A percentile compares a stretch with the other conserved stretches of the same genome.
These are phyloP conservation scores for Phaseolus coccineus DNA, from an alignment of 331 rosid genomes.

Conservation along the genomic window DNA sequence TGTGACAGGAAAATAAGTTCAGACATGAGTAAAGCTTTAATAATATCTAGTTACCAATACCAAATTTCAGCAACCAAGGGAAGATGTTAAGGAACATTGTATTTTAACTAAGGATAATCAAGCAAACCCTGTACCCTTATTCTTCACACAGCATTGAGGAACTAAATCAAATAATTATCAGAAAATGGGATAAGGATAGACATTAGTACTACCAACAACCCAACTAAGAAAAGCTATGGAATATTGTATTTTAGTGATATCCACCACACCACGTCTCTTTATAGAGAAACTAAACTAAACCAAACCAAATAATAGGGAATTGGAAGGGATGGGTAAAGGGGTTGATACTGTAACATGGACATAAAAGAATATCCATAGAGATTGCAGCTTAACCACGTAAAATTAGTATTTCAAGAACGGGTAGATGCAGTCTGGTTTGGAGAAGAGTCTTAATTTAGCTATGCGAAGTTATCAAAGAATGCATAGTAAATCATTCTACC, in stretches of 20 bases:
- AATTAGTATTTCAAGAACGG: slow-evolving; percentile 1
- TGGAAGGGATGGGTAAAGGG: slow-evolving; percentile 18
- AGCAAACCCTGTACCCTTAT: background rate
- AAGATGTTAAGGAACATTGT: background rate
- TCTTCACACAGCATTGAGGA: background rate
- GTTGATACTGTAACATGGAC: background rate
- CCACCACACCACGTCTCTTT: slow-evolving; percentile 4
- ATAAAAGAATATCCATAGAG: slow-evolving; percentile 19
- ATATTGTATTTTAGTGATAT: slow-evolving; percentile 17
- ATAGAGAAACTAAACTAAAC: background rate
- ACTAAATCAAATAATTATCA: background rate
- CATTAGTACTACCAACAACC: slow-evolving; percentile 17
- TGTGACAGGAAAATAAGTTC: slow-evolving; percentile 11
- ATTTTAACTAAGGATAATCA: background rate
- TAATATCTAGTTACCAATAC: slow-evolving; percentile 2
- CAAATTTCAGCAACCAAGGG: background rate
- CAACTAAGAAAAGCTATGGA: slow-evolving; percentile 12
- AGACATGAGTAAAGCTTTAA: background rate
- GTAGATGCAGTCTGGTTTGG: slow-evolving; percentile 24
- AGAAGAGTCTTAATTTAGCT: slow-evolving; percentile 13
- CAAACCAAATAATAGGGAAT: slow-evolving; percentile 14
- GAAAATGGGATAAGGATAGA: slow-evolving; percentile 5
- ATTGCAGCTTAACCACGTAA: slow-evolving; percentile 18
- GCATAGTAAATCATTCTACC: slow-evolving; percentile 52
- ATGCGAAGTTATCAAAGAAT: slow-evolving; percentile 27